Conservation (phyloP, 345 rosid genomes). For the Populus simonii region DNA sequence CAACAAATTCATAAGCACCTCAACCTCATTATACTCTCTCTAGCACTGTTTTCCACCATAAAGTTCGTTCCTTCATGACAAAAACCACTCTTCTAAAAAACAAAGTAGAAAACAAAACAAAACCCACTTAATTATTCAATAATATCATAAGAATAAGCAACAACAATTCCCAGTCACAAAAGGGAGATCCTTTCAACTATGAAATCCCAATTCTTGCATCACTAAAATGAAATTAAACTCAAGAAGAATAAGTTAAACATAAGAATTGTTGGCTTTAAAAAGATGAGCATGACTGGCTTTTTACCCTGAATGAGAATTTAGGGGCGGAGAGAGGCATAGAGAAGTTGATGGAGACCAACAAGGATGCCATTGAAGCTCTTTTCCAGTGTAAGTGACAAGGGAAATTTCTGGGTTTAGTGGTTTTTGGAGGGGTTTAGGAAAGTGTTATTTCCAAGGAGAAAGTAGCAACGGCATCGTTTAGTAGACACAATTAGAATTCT, state of each 20-base stretch:
- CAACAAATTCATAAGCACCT: not conserved
- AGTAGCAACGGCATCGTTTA: conserved; percentile 10
- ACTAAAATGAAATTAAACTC: not conserved
- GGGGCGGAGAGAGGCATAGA: conserved; percentile 10
- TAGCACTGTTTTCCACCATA: not conserved
- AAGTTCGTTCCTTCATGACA: not conserved
- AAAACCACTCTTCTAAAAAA: not conserved
- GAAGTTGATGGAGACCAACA: conserved; percentile 12
- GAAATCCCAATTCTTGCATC: not conserved
- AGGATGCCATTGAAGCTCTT: conserved; percentile 25
- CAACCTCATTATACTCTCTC: not conserved
- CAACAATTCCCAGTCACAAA: not conserved
- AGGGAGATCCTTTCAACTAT: not conserved
- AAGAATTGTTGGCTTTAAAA: not conserved
- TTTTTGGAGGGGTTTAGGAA: not conserved
- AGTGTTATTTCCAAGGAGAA: not conserved
- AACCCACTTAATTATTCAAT: not conserved
- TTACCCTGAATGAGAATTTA: conserved; percentile 14
- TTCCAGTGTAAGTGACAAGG: not conserved
- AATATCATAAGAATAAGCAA: not conserved
- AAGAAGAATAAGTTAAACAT: not conserved
- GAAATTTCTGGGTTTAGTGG: not conserved
- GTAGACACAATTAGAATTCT: not conserved
- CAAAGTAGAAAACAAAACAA: not conserved
- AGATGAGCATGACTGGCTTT: not conserved